Base-by-base conservation (phyloP, 768 basidiomycete genomes). In the Hortiboletus flavorubellus region DNA sequence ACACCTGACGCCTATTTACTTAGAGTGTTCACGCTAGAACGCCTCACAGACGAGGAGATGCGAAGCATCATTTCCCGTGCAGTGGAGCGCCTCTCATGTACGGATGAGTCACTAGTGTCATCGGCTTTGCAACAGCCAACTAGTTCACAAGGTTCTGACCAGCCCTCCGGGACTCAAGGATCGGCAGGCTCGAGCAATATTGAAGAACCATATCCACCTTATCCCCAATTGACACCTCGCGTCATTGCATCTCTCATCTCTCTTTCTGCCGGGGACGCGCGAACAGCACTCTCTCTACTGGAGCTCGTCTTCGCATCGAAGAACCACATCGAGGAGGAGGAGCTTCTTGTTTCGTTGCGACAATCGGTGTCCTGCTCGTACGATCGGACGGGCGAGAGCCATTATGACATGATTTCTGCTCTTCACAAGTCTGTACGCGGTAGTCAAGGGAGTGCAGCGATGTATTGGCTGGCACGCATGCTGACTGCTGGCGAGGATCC, bases 381-480 rank as follows among this genome's bases (percentile, higher is more conserved):
- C 64, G 89, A 93, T 67, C 80, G 91, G 34, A 80, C 80, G 9
- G 89, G 90, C 4, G 92, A 93, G 58, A 78, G 78, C 55, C 81
- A 77, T 54, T 92, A 91, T 64, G 89, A 92, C 68, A 84, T 89
- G 83, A 91, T 91, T 60, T 87, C 85, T 33, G 91, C 87, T 3
- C 73, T 93, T 60, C 91, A 94, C 72, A 94, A 94, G 70, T 83
- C 83, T 54, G 80, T 93, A 34, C 80, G 92, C 34, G 92, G 90
- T 8, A 82, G 84, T 52, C 83, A 92, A 58, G 83, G 83, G 7
- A 78, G 78, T 62, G 92, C 90, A 0, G 91, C 91, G 7, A 73
- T 93, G 76, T 94, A 93, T 67, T 94, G 91, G 90, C 77, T 94
- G 21, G 90, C 91, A 10, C 80, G 89, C 47, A 92, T 92, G 91